These are phyloP conservation scores for Pinus tabuliformis DNA, from an alignment of 75 land plant genomes.

Conservation along the genomic window DNA sequence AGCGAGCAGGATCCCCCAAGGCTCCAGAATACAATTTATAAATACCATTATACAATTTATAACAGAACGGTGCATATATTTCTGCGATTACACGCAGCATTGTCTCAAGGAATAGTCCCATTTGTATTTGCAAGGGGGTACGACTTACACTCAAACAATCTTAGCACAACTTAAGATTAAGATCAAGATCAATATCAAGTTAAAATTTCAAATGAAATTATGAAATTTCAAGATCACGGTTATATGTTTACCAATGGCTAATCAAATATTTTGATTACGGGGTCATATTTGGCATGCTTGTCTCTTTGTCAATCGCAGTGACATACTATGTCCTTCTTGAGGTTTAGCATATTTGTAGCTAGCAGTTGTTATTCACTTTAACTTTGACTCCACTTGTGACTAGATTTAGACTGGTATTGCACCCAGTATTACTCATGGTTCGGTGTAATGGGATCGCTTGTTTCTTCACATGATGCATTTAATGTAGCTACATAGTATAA, in stretches of 20 bases:
- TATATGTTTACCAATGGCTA: neutral
- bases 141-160: slow-evolving; percentile 43
- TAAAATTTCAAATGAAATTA: too few relatives aligned
- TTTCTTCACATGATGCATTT: too few relatives aligned
- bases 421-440: too few relatives aligned
- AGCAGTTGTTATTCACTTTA: too few relatives aligned
- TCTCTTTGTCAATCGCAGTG: slow-evolving; percentile 64
- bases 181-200: neutral
- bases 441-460: too few relatives aligned
- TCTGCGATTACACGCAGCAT: slow-evolving; percentile 33
- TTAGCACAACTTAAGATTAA: slow-evolving; percentile 50
- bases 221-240: too few relatives aligned
- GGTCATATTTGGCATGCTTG: slow-evolving; percentile 82
- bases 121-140: slow-evolving; percentile 63
- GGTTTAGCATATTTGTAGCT: too few relatives aligned
- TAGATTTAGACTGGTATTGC: too few relatives aligned
- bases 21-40: too few relatives aligned
- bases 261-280: slow-evolving; percentile 32
- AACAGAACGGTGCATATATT: neutral
- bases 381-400: too few relatives aligned
- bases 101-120: slow-evolving; percentile 60
- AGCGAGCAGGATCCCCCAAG: too few relatives aligned
- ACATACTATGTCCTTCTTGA: slow-evolving; percentile 25
- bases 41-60: neutral
- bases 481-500: too few relatives aligned